Evolutionary conservation across 2,329 filamentous ascomycete species (phyloP).

Genomic region (Polytolypa hystricis): DNA sequence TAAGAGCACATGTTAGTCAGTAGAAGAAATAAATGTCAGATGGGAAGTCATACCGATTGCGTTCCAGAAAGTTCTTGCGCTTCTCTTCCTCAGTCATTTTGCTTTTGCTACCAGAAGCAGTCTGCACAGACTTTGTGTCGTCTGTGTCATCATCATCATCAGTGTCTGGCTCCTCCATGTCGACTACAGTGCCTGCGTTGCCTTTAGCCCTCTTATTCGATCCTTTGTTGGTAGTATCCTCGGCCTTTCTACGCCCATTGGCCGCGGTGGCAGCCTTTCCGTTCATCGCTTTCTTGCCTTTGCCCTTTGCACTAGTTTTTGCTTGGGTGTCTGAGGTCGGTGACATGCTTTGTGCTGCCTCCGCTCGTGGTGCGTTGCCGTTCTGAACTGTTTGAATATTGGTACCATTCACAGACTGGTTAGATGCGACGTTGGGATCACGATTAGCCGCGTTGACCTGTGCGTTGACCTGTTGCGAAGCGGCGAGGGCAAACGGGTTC

Average conservation of each 20-base stretch:
- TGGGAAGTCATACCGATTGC: slow-evolving; percentile 65
- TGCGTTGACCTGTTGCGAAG: slow-evolving; percentile 2
- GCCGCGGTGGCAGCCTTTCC: slow-evolving; percentile 36
- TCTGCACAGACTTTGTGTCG: slow-evolving; percentile 44
- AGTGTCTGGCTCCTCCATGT: slow-evolving; percentile 29
- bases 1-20: slow-evolving; percentile 5
- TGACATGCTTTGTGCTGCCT: slow-evolving; percentile 57
- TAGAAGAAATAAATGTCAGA: slow-evolving; percentile 14
- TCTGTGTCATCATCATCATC: slow-evolving; percentile 47
- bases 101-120: slow-evolving; percentile 42
- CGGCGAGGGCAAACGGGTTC: slow-evolving; percentile 42
- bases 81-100: slow-evolving; percentile 99
- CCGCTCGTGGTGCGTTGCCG: slow-evolving; percentile 44
- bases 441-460: slow-evolving; percentile 5
- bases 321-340: slow-evolving; percentile 59
- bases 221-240: slow-evolving; percentile 62
- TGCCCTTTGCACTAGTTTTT: slow-evolving; percentile 55
- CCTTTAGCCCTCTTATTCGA: slow-evolving; percentile 65
- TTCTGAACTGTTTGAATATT: slow-evolving; percentile 33
- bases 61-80: slow-evolving; percentile 91
- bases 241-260: slow-evolving; percentile 67
- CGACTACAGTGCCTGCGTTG: slow-evolving; percentile 35
- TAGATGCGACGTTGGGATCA: no score
- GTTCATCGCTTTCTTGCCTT: slow-evolving; percentile 55
- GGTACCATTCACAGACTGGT: slow-evolving; percentile 33